Evolutionary conservation across 75 land plant genomes (phyloP), one percentile per base, ranked within the genome.

Genomic region (Pseudotsuga menziesii): DNA sequence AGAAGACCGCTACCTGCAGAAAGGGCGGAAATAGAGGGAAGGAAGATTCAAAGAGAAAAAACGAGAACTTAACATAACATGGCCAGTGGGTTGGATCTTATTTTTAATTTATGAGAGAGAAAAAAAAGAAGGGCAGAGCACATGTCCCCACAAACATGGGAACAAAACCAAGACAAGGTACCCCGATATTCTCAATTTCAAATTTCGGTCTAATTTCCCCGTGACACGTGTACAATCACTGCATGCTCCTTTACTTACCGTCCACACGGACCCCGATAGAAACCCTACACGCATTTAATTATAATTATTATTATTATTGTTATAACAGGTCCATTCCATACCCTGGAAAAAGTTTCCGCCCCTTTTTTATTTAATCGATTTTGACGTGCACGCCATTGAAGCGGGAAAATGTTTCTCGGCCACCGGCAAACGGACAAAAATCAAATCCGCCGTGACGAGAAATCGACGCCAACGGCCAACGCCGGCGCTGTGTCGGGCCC

Each of bases 351-450:
- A 48, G 11, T 9, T 17, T 44, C 71, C 11, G 23, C 22, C 23
- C 25, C n/a, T 36, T 39, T 3, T 69, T 39, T 39, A 39, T 69
- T 69, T 69, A 41, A 41, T 20, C 41, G 44, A 69, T 69, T 69
- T 69, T 35, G 44, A 69, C 72, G 72, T 69, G 48, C 72, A 44
- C 72, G 48, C 35, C 72, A 39, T 69, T 41, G 3, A 22, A 69
- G 72, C 72, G 72, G 72, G 72, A 69, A 69, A 69, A 69, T 69
- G 72, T 69, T 41, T 69, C 72, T 69, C 72, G 20, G 19, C 72
- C 48, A 13, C 72, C 72, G 72, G 72, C 72, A 69, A 36, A 69
- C 72, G 41, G 72, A 69, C 72, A 20, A 69, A 41, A 41, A 69
- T 69, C 54, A 12, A 69, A 20, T 66, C 44, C 36, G 8, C 54